Evolutionary conservation across 345 rosid genomes (phyloP).

Genomic region (Draba incana): DNA sequence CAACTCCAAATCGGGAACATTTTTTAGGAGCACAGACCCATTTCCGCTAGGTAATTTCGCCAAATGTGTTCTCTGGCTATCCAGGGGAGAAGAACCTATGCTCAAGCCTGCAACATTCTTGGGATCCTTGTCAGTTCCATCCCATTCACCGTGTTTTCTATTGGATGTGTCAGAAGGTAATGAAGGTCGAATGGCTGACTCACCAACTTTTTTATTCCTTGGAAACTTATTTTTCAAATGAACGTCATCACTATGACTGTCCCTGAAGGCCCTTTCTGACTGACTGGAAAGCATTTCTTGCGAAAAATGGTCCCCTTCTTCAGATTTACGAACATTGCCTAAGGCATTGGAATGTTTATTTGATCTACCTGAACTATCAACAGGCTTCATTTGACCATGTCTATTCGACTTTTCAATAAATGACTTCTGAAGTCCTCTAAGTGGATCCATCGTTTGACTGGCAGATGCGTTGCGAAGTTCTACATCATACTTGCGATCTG

Average conservation of each 20-base stretch:
- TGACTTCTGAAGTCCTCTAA: constrained; percentile 48
- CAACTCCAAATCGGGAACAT: constrained; percentile 81
- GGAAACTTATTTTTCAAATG: constrained; percentile 49
- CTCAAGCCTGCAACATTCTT: constrained; percentile 50
- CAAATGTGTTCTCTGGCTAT: constrained; percentile 40
- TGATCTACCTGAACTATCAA: constrained; percentile 51
- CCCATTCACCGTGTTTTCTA: constrained; percentile 55
- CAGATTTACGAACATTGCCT: constrained; percentile 51
- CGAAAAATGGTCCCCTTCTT: constrained; percentile 46
- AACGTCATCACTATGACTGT: constrained; percentile 56
- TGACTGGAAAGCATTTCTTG: constrained; percentile 50
- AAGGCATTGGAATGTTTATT: constrained; percentile 51
- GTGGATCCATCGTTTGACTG: constrained; percentile 43
- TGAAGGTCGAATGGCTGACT: constrained; percentile 54
- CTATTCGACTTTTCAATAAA: constrained; percentile 54
- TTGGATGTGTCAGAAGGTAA: constrained; percentile 50
- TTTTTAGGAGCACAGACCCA: constrained; percentile 64
- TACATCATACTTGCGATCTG: constrained; percentile 47
- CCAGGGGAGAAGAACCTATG: constrained; percentile 56
- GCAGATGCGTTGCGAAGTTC: constrained; percentile 49
- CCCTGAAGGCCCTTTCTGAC: constrained; percentile 55
- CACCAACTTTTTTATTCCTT: constrained; percentile 63
- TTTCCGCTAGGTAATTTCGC: constrained; percentile 56
- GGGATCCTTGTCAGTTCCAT: constrained; percentile 56
- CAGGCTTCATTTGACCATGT: constrained; percentile 44